Evolutionary conservation across 1,139 yeast species (phyloP).

Genomic region (Groenewaldozyma sp.): DNA sequence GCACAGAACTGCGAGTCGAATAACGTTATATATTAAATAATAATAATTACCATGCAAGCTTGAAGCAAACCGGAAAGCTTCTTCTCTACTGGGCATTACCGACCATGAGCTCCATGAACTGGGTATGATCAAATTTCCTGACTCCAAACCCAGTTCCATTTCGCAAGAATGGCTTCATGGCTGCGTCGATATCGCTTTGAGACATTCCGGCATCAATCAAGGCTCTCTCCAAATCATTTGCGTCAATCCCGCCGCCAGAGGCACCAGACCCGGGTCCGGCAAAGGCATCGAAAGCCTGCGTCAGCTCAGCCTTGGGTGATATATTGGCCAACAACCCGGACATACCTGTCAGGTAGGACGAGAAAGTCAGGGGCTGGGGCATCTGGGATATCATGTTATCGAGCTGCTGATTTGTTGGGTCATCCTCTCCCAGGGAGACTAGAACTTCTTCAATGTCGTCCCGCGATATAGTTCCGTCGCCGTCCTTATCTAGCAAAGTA

Average conservation of each 20-base stretch:
- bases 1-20: too few relatives aligned
- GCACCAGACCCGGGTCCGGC: too few relatives aligned
- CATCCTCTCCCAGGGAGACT: slow-evolving; percentile 39
- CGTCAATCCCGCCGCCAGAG: slow-evolving; percentile 34
- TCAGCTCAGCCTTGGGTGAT: slow-evolving; percentile 52
- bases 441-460: slow-evolving; percentile 53
- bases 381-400: slow-evolving; percentile 40
- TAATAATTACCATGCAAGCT: too few relatives aligned
- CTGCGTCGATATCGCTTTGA: slow-evolving; percentile 41
- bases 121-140: slow-evolving; percentile 29
- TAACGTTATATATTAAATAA: too few relatives aligned
- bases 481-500: slow-evolving; percentile 71
- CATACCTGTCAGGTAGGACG: slow-evolving; percentile 63
- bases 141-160: slow-evolving; percentile 50
- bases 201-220: slow-evolving; percentile 44
- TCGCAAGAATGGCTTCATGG: slow-evolving; percentile 48
- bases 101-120: not conserved
- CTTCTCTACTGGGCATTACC: too few relatives aligned
- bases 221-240: slow-evolving; percentile 41
- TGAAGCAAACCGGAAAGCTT: too few relatives aligned
- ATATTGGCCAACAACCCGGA: slow-evolving; percentile 48
- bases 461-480: slow-evolving; percentile 56
- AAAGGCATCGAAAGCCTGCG: slow-evolving; percentile 56
- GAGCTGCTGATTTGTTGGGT: slow-evolving; percentile 34
- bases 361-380: slow-evolving; percentile 56